Base-by-base conservation (phyloP, 2,329 filamentous ascomycete genomes). In the Verticillium isaacii region DNA sequence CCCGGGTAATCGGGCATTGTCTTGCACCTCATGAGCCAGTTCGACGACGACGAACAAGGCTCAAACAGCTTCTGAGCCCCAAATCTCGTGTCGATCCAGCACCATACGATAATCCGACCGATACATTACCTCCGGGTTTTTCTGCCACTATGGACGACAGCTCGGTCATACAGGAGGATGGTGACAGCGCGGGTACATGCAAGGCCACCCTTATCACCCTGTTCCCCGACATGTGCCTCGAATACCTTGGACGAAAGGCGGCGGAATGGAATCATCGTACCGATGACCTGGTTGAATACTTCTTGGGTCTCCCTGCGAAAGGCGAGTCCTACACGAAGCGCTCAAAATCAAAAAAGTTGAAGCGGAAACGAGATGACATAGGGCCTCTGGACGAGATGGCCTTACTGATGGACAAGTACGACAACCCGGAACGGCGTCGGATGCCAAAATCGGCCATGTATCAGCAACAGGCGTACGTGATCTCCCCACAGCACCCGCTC, bases 191-290 rank as follows among this genome's bases (percentile, higher is more conserved):
- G 12, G 9, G 25, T 9, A 17, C 50, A 14, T 54, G 50, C 50
- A 54, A 25, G 23, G n/a, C 11, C 9, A 12, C 25, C n/a, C 67
- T 78, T 15, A 64, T 74, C 9, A 56, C 61, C 5, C 57, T 82
- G 9, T 82, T 84, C 62, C 78, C 80, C 0, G 76, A 83, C 50
- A 79, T 84, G 2, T 81, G 78, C 62, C 72, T 68, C 0, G 63
- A 74, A 0, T 78, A 76, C 60, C 68, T 83, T 14, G 61, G 68
- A 6, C 56, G 63, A 5, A 61, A 76, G 5, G 70, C 70, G 2
- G 36, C 60, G 0, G 63, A 71, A 34, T 60, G 75, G 6, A 45
- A 32, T 2, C 74, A 75, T 62, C 59, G 74, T 45, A 17, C 71
- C 2, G 67, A 74, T 4, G 61, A 61, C 0, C 66, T 78, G 32